These are phyloP conservation scores for Zymoseptoria pseudotritici DNA, from an alignment of 2,329 filamentous ascomycete genomes.

Conservation along the genomic window DNA sequence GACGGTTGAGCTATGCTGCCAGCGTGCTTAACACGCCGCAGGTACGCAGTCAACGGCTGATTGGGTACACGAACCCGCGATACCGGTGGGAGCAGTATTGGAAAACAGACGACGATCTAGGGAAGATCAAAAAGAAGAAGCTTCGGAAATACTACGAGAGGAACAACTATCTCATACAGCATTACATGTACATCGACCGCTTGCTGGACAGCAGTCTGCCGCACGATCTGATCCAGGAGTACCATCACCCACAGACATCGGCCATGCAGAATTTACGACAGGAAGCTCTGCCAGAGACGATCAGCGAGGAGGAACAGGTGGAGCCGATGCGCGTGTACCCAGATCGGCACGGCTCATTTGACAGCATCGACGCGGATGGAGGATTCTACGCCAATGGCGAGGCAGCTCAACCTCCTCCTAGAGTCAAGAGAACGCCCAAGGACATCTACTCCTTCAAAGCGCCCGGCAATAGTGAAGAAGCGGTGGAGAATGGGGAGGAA, in stretches of 20 bases:
- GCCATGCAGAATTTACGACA: conserved; percentile 11
- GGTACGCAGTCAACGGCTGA: conserved; percentile 76
- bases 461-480: conserved; percentile 50
- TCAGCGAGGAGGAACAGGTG: conserved; percentile 55
- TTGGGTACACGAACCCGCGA: conserved; percentile 78
- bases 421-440: conserved; percentile 71
- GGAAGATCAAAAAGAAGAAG: conserved; percentile 62
- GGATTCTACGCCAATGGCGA: conserved; percentile 18
- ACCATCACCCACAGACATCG: conserved; percentile 49
- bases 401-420: conserved; percentile 24
- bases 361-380: conserved; percentile 16
- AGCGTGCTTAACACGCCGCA: conserved; percentile 49
- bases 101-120: conserved; percentile 69
- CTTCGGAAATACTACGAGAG: conserved; percentile 81
- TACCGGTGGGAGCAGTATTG: conserved; percentile 84
- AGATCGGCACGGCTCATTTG: conserved; percentile 17
- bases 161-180: conserved; percentile 79
- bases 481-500: conserved; percentile 23
- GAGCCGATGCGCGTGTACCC: conserved; percentile 12
- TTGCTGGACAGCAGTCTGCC: conserved; percentile 88
- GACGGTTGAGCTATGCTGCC: conserved; percentile 37
- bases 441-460: conserved; percentile 67
- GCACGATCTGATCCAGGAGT: conserved; percentile 85
- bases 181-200: conserved; percentile 89
- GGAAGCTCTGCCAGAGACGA: conserved; percentile 61